Evolutionary conservation across 2,329 filamentous ascomycete genomes (phyloP).

Genomic region (Pyricularia sp.): DNA sequence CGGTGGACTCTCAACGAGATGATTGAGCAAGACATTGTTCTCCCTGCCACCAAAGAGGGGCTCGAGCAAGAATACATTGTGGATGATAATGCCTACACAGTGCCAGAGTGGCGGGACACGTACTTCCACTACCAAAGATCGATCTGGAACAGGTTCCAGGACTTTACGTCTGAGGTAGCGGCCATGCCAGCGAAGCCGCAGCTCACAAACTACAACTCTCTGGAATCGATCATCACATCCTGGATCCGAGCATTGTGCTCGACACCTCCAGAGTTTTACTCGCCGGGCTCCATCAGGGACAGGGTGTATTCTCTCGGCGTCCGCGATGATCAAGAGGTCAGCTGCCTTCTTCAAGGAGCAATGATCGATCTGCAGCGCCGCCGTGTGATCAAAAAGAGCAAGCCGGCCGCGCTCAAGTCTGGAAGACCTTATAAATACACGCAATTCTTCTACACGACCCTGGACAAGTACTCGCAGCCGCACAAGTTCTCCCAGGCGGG

Average conservation of each 20-base stretch:
- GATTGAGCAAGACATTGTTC: conserved; percentile 31
- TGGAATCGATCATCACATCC: conserved; percentile 31
- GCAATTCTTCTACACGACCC: conserved; percentile 44
- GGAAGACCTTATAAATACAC: conserved; percentile 56
- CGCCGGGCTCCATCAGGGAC: conserved; percentile 34
- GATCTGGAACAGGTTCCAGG: conserved; percentile 47
- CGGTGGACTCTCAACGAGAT: conserved; percentile 54
- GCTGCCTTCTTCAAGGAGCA: conserved; percentile 34
- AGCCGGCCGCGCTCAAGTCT: conserved; percentile 43
- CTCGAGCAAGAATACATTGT: conserved; percentile 32
- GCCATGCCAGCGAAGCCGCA: conserved; percentile 17
- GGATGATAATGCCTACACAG: conserved; percentile 21
- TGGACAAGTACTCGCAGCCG: conserved; percentile 46
- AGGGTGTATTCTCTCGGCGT: conserved; percentile 41
- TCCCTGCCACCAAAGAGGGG: conserved; percentile 36
- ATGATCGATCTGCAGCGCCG: conserved; percentile 38
- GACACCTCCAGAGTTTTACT: conserved; percentile 40
- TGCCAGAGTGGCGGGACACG: conserved; percentile 42
- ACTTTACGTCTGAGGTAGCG: conserved; percentile 38
- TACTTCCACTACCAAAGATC: conserved; percentile 45
- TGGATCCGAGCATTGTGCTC: conserved; percentile 52
- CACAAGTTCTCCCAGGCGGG: conserved; percentile 49
- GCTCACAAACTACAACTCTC: background rate
- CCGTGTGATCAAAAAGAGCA: conserved; percentile 50
- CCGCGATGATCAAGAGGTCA: conserved; percentile 21